A percentile compares a stretch with the other conserved stretches of the same genome.
Evolutionary conservation across 148 eudicot genomes (phyloP).

Genomic region (Gaultheria prostrata): DNA sequence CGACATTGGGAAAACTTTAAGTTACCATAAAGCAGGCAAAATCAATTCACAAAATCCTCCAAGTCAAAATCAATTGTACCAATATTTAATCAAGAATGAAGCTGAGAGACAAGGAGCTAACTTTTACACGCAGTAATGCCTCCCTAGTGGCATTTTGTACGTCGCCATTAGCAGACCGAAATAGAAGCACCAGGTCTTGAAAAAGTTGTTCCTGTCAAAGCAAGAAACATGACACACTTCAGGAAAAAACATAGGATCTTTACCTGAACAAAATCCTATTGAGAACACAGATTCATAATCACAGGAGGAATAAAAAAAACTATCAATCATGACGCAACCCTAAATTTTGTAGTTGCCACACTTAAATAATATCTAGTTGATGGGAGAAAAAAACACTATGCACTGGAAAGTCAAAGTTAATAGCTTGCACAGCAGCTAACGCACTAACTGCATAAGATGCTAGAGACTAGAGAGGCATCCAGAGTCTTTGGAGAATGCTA

Average conservation of each 20-base stretch:
- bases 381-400: neutral
- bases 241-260: neutral
- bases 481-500: neutral
- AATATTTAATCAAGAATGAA: neutral
- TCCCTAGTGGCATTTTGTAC: constrained; percentile 65
- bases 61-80: neutral
- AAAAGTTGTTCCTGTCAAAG: constrained; percentile 56
- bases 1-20: neutral
- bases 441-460: neutral
- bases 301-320: neutral
- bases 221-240: neutral
- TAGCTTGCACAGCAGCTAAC: neutral
- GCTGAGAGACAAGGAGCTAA: constrained; percentile 21
- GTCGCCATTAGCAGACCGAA: constrained; percentile 47
- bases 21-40: neutral
- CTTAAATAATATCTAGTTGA: neutral
- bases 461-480: neutral
- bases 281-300: neutral
- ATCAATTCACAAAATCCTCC: neutral
- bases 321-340: neutral
- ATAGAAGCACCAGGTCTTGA: constrained; percentile 51
- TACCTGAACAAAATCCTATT: neutral
- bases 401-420: neutral
- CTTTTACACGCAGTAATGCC: constrained; percentile 64
- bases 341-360: neutral